Evolutionary conservation across 257 asterid species (phyloP), one percentile per base, ranked within the genome.

Genomic region (Solanum etuberosum): DNA sequence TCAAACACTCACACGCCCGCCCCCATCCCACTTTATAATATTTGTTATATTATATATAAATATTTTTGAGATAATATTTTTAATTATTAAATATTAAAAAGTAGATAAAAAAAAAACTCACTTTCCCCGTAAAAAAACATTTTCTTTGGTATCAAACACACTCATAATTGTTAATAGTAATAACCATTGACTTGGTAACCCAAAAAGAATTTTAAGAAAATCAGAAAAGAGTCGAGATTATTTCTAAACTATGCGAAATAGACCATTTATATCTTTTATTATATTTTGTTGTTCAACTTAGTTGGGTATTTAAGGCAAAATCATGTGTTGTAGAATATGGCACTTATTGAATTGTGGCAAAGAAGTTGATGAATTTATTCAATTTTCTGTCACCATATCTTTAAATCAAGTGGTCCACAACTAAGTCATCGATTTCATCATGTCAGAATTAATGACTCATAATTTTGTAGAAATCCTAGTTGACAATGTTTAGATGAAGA

Each of bases 141-240:
- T 27, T 65, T 12, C 8, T 16, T 7, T 67, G 15, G 5, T 67
- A 67, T 7, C 21, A 67, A 67, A 27, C 5, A 13, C 73, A 67
- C 21, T 29, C 21, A 2, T 67, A 13, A 6, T 25, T 12, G 4
- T 63, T 27, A 27, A 13, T 25, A 63, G 34, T n/a, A 13, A 61
- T 9, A 61, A 61, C 70, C 1, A 14, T 67, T 27, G 37, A 67
- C 37, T 67, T 27, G 10, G 21, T 67, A 67, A 1, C 73, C 37
- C 20, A 27, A 29, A 27, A n/a, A 6, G n/a, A 18, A 18, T 18
- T 18, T 51, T 0, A 6, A 18, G 3, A 54, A 54, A 54, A 6
- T 18, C 2, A 7, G 0, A 54, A 54, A 18, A 54, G 0, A 3
- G 4, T 2, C 0, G 0, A 54, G 0, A 54, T 54, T 54, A 54